Conservation (phyloP, 1,284 basidiomycete species). For the Cerioporus squamosus region DNA sequence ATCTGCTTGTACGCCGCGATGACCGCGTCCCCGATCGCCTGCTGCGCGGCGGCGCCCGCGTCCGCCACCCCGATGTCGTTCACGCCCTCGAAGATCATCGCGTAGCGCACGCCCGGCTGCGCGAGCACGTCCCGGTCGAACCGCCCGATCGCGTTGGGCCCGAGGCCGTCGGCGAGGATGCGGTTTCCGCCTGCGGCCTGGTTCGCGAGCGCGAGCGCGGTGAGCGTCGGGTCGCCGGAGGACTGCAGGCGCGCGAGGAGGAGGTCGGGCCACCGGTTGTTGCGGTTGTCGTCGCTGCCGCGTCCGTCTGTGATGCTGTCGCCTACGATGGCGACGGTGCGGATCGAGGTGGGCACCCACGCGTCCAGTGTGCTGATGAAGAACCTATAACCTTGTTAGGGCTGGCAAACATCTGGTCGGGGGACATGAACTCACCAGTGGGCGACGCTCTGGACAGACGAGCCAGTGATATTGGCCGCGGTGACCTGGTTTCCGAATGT, state of each 20-base stretch:
- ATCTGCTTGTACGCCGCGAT: conserved; percentile 52
- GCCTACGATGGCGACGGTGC: conserved; percentile 48
- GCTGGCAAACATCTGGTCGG: conserved; percentile 30
- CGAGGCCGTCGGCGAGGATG: conserved; percentile 51
- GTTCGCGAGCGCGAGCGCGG: conserved; percentile 47
- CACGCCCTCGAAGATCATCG: conserved; percentile 57
- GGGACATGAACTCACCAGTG: conserved; percentile 41
- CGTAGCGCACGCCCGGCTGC: conserved; percentile 47
- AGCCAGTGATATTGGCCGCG: conserved; percentile 39
- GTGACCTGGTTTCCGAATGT: conserved; percentile 43
- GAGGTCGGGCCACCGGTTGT: conserved; percentile 51
- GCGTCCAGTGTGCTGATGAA: conserved; percentile 50
- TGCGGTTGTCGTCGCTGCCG: conserved; percentile 41
- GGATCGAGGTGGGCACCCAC: conserved; percentile 36
- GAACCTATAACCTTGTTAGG: conserved; percentile 38
- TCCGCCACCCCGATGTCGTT: conserved; percentile 53
- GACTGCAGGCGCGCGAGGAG: conserved; percentile 46
- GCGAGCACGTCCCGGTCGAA: conserved; percentile 55
- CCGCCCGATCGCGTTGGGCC: conserved; percentile 49
- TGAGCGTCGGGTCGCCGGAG: conserved; percentile 32
- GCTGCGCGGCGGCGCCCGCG: conserved; percentile 40
- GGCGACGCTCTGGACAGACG: conserved; percentile 35
- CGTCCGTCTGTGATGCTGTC: conserved; percentile 51
- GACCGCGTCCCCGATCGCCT: conserved; percentile 42
- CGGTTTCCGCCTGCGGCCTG: conserved; percentile 57